These are phyloP conservation scores for Coix lacrymajobi DNA, from an alignment of 176 grass and related monocot genomes.

Conservation along the genomic window DNA sequence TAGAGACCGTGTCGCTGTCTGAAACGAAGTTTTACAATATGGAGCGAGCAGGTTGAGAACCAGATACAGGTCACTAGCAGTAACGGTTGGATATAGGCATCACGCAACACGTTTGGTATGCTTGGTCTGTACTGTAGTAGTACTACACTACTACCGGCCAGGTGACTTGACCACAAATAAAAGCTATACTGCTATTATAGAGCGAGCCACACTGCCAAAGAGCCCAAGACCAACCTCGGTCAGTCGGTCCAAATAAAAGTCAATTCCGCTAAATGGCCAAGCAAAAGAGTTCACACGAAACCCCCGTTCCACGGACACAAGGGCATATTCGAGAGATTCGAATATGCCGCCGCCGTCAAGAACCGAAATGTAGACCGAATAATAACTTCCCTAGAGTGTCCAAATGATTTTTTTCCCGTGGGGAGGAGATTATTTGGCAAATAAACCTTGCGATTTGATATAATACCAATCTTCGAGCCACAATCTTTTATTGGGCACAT, in stretches of 20 bases:
- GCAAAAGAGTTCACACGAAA: not conserved
- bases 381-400: not conserved
- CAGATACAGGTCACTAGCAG: too few species aligned
- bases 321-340: not conserved
- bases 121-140: not conserved
- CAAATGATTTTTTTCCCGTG: too few species aligned
- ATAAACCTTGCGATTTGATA: too few species aligned
- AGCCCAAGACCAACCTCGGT: not conserved
- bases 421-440: too few species aligned
- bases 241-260: not conserved
- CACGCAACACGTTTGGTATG: not conserved
- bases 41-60: too few species aligned
- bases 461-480: too few species aligned
- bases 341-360: not conserved
- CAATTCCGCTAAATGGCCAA: not conserved
- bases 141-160: too few species aligned
- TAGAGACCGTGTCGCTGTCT: too few species aligned
- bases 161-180: slow-evolving; percentile 5
- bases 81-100: too few species aligned
- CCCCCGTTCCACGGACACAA: not conserved
- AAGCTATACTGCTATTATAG: too few species aligned
- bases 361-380: not conserved
- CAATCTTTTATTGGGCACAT: too few species aligned
- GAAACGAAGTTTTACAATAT: too few species aligned
- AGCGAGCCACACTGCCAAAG: not conserved